Evolutionary conservation across 192 early-diverging fungal genomes (phyloP).

Genomic region (Anaeromyces robustus): DNA sequence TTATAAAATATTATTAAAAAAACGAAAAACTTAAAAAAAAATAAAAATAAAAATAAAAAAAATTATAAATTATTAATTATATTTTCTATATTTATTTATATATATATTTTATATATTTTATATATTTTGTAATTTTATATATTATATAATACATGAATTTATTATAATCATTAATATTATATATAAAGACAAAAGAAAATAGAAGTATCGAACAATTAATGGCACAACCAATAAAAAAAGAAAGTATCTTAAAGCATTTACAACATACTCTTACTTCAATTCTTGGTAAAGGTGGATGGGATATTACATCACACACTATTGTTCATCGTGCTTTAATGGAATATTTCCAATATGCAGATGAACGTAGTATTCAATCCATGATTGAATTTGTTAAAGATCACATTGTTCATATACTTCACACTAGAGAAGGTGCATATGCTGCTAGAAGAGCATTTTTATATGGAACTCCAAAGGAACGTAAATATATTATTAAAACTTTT

Average conservation of each 20-base stretch:
- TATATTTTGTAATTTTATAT: too few species aligned
- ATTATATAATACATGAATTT: too few species aligned
- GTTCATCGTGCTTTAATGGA: slow-evolving; percentile 77
- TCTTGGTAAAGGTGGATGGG: slow-evolving; percentile 63
- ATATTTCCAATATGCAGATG: slow-evolving; percentile 53
- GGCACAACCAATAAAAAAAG: slow-evolving; percentile 32
- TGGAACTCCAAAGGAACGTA: slow-evolving; percentile 76
- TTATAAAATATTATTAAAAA: too few species aligned
- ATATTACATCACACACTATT: slow-evolving; percentile 51
- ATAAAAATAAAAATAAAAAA: too few species aligned
- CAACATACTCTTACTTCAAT: slow-evolving; percentile 46
- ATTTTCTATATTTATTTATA: too few species aligned
- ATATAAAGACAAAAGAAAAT: slow-evolving; percentile 20
- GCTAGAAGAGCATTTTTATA: slow-evolving; percentile 67
- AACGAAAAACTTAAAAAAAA: too few species aligned
- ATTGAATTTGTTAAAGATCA: slow-evolving; percentile 68
- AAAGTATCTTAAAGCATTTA: slow-evolving; percentile 52
- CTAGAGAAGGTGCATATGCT: slow-evolving; percentile 73
- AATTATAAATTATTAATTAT: too few species aligned
- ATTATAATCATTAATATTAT: too few species aligned
- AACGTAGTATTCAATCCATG: slow-evolving; percentile 34
- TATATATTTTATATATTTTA: too few species aligned
- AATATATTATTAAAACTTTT: slow-evolving; percentile 72
- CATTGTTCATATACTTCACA: slow-evolving; percentile 76
- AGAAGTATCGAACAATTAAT: not conserved